Percentiles rank a stretch among this genome's conserved stretches.
Conservation (phyloP, 2,329 filamentous ascomycete species). For the Aurifilum marmelostoma region DNA sequence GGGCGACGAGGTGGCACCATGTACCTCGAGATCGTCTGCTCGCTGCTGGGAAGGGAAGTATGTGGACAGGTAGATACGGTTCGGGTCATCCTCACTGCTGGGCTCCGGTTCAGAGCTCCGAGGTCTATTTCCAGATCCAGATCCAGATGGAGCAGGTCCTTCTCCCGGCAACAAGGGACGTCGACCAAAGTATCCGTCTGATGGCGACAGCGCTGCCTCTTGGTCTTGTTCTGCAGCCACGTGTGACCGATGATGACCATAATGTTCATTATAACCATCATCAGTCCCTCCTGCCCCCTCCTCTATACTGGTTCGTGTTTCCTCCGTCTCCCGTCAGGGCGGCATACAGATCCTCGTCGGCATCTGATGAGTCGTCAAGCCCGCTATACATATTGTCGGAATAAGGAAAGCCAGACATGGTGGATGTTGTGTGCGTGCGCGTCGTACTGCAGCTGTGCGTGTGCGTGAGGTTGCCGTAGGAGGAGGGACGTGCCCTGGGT, state of each 20-base stretch:
- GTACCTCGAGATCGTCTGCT: constrained; percentile 5
- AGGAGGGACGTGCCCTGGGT: neutral
- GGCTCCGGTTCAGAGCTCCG: neutral
- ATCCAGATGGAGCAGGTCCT: neutral
- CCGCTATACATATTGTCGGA: constrained; percentile 52
- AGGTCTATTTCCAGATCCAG: neutral
- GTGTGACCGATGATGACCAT: constrained; percentile 19
- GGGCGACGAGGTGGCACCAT: constrained; percentile 17
- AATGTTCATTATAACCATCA: neutral
- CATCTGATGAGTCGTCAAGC: constrained; percentile 35
- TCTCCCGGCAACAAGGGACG: neutral
- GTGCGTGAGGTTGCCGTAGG: neutral
- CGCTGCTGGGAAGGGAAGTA: neutral
- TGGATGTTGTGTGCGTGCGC: constrained; percentile 29
- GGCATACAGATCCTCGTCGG: constrained; percentile 23
- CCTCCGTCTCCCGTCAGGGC: constrained; percentile 26
- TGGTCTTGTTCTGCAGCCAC: constrained; percentile 12
- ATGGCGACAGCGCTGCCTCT: constrained; percentile 48
- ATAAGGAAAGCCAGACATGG: constrained; percentile 46
- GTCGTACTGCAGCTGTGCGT: constrained; percentile 28
- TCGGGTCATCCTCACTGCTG: constrained; percentile 27
- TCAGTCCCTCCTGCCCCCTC: too few species aligned
- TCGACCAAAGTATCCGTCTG: constrained; percentile 56
- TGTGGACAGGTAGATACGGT: constrained; percentile 30
- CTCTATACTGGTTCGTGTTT: neutral